Base-by-base conservation (phyloP, 352 stramenopile species). In the Phytopythium aichiense region DNA sequence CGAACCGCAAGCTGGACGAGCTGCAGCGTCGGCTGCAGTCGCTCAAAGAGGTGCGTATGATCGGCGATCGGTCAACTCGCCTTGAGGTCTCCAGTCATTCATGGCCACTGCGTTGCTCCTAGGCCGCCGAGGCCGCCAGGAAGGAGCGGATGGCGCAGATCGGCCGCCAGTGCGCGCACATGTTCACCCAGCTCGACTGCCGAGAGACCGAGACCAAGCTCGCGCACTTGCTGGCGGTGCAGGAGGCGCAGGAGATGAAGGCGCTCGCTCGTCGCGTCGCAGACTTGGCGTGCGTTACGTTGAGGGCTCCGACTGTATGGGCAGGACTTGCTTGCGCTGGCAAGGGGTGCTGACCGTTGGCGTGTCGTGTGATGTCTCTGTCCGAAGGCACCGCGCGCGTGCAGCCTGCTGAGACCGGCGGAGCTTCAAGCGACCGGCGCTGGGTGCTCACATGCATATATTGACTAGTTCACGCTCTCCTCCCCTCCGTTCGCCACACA, bases 141-240 rank as follows among this genome's bases (percentile, higher is more conserved):
- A 87, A 82, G 50, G 67, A 80, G 9, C 64, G 63, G 12, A 83
- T 87, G 74, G 58, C 74, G 35, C 85, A 70, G 75, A 87, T 89
- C 46, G 74, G 73, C 0, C 63, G 72, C 7, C 77, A 88, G 55
- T 89, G 80, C 25, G 77, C 74, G 20, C 76, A 85, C 55, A 61
- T 89, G 68, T 87, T 87, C 51, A 75, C 67, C 18, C 80, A 88
- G 37, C 61, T 89, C 6, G 80, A 87, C 55, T 77, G 74, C 55
- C 83, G 82, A 56, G 80, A 88, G 53, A 76, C 65, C 0, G 76
- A 84, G 51, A 69, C 74, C 7, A 74, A 70, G 40, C 58, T 88
- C 11, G 51, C 77, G 40, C 28, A 61, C 3, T 18, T 86, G 50
- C 20, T 88, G 13, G 51, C 60, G 6, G 54, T 73, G 30, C 69